Evolutionary conservation across 2,329 filamentous ascomycete species (phyloP), one percentile per base, ranked within the genome.

Genomic region (Trichoderma arundinaceum): DNA sequence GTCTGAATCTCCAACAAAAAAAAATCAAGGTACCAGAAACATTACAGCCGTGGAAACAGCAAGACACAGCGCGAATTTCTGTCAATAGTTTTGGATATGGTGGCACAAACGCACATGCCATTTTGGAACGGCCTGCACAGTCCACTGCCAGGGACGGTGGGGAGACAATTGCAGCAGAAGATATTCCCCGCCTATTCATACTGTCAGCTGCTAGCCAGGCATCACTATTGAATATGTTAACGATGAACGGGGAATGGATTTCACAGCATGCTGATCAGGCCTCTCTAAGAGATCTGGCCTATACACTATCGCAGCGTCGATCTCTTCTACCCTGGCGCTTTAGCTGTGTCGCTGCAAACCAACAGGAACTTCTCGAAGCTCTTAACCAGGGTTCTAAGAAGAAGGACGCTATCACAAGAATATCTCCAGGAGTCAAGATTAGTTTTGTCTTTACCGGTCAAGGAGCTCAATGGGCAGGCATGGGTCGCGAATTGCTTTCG

Each of bases 61-160:
- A 22, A 28, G 22, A 22, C n/a, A n/a, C 39, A 19, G 52, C 38
- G 17, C 28, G 58, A 43, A 49, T 56, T 8, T 63, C 58, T 65
- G 74, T 84, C 57, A 83, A 83, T 71, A 79, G 76, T 58, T 84
- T 84, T 56, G 82, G 82, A 0, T 82, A 79, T 32, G 81, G 78
- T 8, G 79, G 76, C 43, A 78, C 80, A 7, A 83, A 82, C 66
- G 76, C 76, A 1, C 80, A 82, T 63, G 72, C 77, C 0, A 74
- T 82, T 10, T 67, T 81, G 39, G 39, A 43, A 43, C 10, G 39
- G 12, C 39, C 39, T 12, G 39, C 2, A 15, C 39, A 10, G 15
- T 10, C 39, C 8, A 43, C 39, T 10, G 22, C 22, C 22, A 28
- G 22, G 22, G 22, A 28, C 22, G 4, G 22, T 28, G 22, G 22